phyloP scores from a whole-genome alignment of 1,284 basidiomycete species.

The Moniliophthora roreri region DNA sequence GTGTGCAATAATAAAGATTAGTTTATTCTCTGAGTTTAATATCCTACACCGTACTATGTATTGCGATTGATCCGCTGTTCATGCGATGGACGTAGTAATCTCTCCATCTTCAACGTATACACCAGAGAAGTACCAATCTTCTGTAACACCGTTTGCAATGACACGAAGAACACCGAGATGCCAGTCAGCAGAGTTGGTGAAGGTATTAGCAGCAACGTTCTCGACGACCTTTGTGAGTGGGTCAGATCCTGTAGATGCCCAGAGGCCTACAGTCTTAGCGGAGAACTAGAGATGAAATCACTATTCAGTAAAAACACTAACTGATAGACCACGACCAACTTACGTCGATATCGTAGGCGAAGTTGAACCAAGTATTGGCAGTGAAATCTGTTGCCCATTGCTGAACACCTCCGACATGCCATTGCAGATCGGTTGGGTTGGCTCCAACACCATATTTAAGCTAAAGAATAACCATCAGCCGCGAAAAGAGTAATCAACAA shows the following conservation, averaged over 20 bases:
- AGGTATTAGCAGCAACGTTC: conserved; percentile 49
- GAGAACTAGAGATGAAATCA: conserved; percentile 40
- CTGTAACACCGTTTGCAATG: conserved; percentile 42
- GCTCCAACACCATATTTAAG: conserved; percentile 59
- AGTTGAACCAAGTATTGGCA: conserved; percentile 62
- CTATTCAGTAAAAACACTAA: not conserved
- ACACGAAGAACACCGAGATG: conserved; percentile 64
- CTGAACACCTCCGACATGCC: conserved; percentile 47
- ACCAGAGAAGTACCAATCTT: conserved; percentile 62
- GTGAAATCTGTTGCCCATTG: conserved; percentile 55
- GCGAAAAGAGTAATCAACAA: not conserved
- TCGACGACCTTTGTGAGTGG: conserved; percentile 51
- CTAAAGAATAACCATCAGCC: conserved; percentile 23
- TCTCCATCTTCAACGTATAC: conserved; percentile 59
- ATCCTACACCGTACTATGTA: too few species aligned
- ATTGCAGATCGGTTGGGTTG: conserved; percentile 48
- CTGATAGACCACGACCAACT: conserved; percentile 23
- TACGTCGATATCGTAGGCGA: conserved; percentile 61
- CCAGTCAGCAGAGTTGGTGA: conserved; percentile 63
- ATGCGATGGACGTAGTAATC: conserved; percentile 52
- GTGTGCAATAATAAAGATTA: too few species aligned
- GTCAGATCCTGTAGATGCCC: conserved; percentile 50
- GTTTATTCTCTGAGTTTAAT: too few species aligned
- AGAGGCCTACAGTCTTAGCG: conserved; percentile 54
- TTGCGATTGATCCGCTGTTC: too few species aligned